Evolutionary conservation across 495 filamentous ascomycete genomes (phyloP), one percentile per base, ranked within the genome.

Genomic region (Beverwykella pulmonaria): DNA sequence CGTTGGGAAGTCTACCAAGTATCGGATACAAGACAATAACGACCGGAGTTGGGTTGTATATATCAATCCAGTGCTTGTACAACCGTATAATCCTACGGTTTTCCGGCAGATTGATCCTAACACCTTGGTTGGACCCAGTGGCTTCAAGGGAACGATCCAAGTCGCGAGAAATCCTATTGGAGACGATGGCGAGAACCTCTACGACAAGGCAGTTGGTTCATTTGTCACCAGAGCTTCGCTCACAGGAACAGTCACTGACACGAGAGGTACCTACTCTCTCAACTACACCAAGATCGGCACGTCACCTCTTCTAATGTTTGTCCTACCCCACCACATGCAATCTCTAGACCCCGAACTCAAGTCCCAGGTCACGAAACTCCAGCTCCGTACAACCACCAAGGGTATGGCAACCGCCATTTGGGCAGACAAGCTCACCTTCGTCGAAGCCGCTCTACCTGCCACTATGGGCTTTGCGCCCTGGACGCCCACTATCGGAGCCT

Each of bases 351-450:
- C 64, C 3, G 74, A 50, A 7, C 93, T 90, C 2, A 39, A 74
- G 15, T 77, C 74, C 2, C 81, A 76, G 17, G 74, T 81, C 53
- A 87, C 88, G 20, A 74, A 75, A 5, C 73, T 93, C 10, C 82
- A 83, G 53, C 77, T 98, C 15, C 83, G 89, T 44, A 94, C 90
- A 6, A 91, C 92, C 1, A 96, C 92, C 8, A 98, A 97, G 76
- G 94, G 94, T 15, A 76, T 87, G 39, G 88, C 89, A 27, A 87
- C 83, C 6, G 90, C 88, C 1, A 85, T 98, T 0, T 70, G 87
- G 26, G 88, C 86, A 4, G 89, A 96, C 71, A 78, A 70, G 8
- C 97, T 93, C 91, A 90, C 86, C 0, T 84, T 97, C 83, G 70
- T 83, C 12, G 94, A 98, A 75, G 20, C 56, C 22, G 71, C 83